A percentile compares a stretch with the other conserved stretches of the same genome.
These are phyloP conservation scores for Acacia confusa DNA, from an alignment of 306 rosid species.

Conservation along the genomic window DNA sequence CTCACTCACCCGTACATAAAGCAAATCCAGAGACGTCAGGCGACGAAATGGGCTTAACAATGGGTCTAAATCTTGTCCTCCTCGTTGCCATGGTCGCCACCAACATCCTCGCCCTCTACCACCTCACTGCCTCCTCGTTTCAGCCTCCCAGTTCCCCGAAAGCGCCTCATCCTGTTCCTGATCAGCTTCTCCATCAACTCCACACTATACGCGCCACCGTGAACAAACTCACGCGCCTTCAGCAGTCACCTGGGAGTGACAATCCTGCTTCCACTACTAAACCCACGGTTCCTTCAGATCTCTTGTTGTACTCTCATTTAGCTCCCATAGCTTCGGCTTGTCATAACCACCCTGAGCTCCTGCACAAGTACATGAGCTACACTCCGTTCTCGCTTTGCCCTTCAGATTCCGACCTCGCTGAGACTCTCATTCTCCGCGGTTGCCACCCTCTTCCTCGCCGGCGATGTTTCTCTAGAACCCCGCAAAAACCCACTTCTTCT, in stretches of 20 bases:
- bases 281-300: constrained; percentile 64
- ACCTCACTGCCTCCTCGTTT: constrained; percentile 67
- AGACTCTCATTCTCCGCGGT: constrained; percentile 55
- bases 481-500: constrained; percentile 48
- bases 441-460: constrained; percentile 82
- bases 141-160: constrained; percentile 58
- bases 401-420: constrained; percentile 44
- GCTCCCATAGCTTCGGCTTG: constrained; percentile 66
- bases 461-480: constrained; percentile 63
- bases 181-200: constrained; percentile 79
- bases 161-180: constrained; percentile 61
- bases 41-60: constrained; percentile 62
- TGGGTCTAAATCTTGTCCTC: constrained; percentile 79
- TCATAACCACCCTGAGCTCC: constrained; percentile 57
- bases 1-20: background rate
- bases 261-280: background rate
- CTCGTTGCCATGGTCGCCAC: constrained; percentile 95
- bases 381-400: constrained; percentile 57
- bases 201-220: constrained; percentile 97
- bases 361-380: constrained; percentile 60
- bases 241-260: constrained; percentile 19
- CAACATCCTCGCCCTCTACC: constrained; percentile 92
- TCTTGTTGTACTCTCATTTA: constrained; percentile 67
- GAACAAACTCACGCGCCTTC: constrained; percentile 87
- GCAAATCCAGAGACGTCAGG: background rate